Base-by-base conservation (phyloP, 75 land plant genomes). In the Pinus albicaulis region DNA sequence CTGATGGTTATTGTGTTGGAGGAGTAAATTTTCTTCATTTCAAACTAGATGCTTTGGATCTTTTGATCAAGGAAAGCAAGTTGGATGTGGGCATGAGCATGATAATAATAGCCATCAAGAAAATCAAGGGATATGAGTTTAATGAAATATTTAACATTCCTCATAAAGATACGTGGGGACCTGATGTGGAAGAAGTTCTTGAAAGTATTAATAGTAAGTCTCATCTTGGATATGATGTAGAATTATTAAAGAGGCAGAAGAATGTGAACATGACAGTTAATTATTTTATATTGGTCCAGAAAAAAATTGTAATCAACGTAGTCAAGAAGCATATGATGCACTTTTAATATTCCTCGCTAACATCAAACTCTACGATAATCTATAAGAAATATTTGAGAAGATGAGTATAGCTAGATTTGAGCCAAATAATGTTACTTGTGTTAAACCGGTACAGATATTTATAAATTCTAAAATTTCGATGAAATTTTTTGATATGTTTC, bases 201-300 rank as follows among this genome's bases (percentile, higher is more conserved):
- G 75, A 77, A 11, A 34, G 6, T 11, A 56, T 82, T 57, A 70
- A 75, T 59, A 73, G 74, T 10, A 75, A 76, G 17, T 81, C 81
- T 56, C 76, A 78, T 5, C 78, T 87, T 12, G 82, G 81, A 25
- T 19, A 84, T 36, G 83, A 89, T 41, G 73, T 78, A 64, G 86
- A 83, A 44, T 88, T 90, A 25, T 77, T 94, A n/a, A 83, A 76
- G 76, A 81, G 88, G 72, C 79, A 79, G 25, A 91, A 89, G 76
- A 89, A 95, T 81, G 74, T 79, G 4, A 72, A 82, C 66, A 38
- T 65, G 3, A 90, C 93, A 8, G 59, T 89, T 12, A 81, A 78
- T 62, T 95, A 87, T 72, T 92, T 92, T 76, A 72, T 79, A 48
- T 95, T 91, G 93, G 87, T 80, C 16, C 85, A 82, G 70, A 87